Base-by-base conservation (phyloP, 2,329 filamentous ascomycete genomes). In the Paraconiothyrium brasiliense region DNA sequence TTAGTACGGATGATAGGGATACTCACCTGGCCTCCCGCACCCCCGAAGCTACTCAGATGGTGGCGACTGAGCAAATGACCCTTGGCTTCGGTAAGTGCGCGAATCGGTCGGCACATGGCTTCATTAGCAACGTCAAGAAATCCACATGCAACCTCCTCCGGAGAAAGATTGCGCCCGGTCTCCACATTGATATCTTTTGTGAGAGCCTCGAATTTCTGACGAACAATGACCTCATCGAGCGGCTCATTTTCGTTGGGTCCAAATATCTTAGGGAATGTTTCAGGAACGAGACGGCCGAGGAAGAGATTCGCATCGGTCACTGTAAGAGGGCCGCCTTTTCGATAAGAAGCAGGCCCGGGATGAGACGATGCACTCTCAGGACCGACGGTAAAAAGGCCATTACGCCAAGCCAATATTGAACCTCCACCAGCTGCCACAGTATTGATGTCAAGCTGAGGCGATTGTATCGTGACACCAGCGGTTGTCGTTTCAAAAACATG, bases 401-500 rank as follows among this genome's bases (percentile, higher is more conserved):
- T 73, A n/a, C 60, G 59, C 27, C 63, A 70, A 0, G 64, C 64
- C 8, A 76, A 59, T 5, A 84, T 82, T 0, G 80, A 83, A 7
- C 84, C 84, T 41, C 84, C 84, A 3, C 82, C 66, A 2, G 93
- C 93, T 8, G 93, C 93, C 1, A 97, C 93, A 0, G 93, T 97
- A 76, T 95, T 95, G 79, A 97, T 96, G 72, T 96, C 92, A 0
- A 96, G 84, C 72, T 96, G 92, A 0, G 93, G 93, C 1, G 90
- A 92, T 71, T 96, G 92, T 32, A 97, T 94, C 0, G 92, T 93
- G 0, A 96, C 91, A 16, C 93, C 93, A 0, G 93, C 93, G 0
- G 92, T 95, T 0, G 92, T 94, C 0, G 92, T 95, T 78, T 95
- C 93, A 68, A 96, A 96, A 0, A 95, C 92, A 71, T 97, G 93